Conservation (phyloP, 768 basidiomycete species). For the Xerocomellus chrysenteron region DNA sequence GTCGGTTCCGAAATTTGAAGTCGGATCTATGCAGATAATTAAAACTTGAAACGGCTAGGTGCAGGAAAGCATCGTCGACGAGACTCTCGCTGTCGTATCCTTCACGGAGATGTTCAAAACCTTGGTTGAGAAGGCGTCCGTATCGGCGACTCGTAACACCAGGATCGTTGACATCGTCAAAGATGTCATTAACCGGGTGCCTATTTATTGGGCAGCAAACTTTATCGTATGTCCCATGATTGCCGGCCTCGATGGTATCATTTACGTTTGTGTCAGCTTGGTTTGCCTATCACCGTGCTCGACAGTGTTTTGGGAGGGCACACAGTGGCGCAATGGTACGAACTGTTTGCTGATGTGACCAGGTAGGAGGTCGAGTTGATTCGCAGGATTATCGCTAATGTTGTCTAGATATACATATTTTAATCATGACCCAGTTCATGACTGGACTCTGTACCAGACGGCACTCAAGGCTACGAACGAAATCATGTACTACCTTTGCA, state of each 20-base stretch:
- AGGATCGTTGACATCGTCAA: slow-evolving; percentile 57
- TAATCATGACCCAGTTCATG: slow-evolving; percentile 29
- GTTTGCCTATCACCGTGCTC: slow-evolving; percentile 37
- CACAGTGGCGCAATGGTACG: slow-evolving; percentile 42
- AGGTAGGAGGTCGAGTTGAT: slow-evolving; percentile 21
- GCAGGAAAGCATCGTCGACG: slow-evolving; percentile 12
- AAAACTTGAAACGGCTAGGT: slow-evolving; percentile 3
- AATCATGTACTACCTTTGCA: slow-evolving; percentile 25
- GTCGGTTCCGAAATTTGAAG: slow-evolving; percentile 4
- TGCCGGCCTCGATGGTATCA: background rate
- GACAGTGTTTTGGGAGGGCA: slow-evolving; percentile 39
- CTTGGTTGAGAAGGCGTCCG: slow-evolving; percentile 15
- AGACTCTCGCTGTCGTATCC: slow-evolving; percentile 6
- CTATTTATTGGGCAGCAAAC: slow-evolving; percentile 60
- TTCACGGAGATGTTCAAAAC: slow-evolving; percentile 10
- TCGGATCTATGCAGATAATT: background rate
- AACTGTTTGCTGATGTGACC: slow-evolving; percentile 48
- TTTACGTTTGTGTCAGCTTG: slow-evolving; percentile 5
- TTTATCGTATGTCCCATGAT: slow-evolving; percentile 45
- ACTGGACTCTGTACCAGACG: slow-evolving; percentile 34
- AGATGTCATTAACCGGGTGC: slow-evolving; percentile 64
- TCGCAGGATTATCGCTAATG: background rate
- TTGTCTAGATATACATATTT: slow-evolving; percentile 37
- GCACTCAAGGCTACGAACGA: slow-evolving; percentile 27
- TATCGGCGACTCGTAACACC: background rate